Percentiles rank a stretch among this genome's conserved stretches.
Evolutionary conservation across 805 yeast species (phyloP).

Genomic region (Yarrowia divulgata): DNA sequence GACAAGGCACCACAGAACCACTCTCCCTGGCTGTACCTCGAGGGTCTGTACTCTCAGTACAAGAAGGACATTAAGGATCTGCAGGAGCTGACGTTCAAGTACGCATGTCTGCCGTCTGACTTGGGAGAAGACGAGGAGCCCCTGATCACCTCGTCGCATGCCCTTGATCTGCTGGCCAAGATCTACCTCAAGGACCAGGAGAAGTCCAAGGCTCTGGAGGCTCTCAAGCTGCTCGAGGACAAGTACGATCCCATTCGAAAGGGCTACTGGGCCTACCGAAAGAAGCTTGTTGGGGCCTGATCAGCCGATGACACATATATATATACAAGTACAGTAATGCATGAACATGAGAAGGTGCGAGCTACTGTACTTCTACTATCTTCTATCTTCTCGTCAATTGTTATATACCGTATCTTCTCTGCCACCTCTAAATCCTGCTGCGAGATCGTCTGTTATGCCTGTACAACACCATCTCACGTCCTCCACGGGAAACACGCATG

Average conservation of each 20-base stretch:
- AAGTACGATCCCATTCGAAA: constrained; percentile 66
- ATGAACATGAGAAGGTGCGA: too few species aligned
- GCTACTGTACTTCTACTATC: too few species aligned
- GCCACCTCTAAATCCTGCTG: background rate
- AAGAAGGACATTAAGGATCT: constrained; percentile 52
- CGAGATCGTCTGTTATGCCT: background rate
- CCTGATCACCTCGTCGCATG: constrained; percentile 61
- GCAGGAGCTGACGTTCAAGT: constrained; percentile 56
- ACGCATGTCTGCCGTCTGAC: constrained; percentile 50
- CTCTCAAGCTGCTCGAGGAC: constrained; percentile 61
- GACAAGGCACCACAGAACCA: constrained; percentile 76
- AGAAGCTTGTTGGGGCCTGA: constrained; percentile 35
- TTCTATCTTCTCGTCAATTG: too few species aligned
- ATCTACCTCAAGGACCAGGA: constrained; percentile 54
- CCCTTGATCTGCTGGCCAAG: constrained; percentile 67
- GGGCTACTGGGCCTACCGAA: constrained; percentile 67
- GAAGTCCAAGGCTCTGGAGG: constrained; percentile 51
- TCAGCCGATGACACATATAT: background rate
- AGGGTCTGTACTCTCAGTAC: constrained; percentile 59
- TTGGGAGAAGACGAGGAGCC: constrained; percentile 43
- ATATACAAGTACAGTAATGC: too few species aligned
- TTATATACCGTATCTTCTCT: too few species aligned
- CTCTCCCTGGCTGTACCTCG: constrained; percentile 83
- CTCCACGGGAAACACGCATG: constrained; percentile 21
- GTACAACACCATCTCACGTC: constrained; percentile 4